These are phyloP conservation scores for Dipodascus geniculatus DNA, from an alignment of 805 yeast species.

Conservation along the genomic window DNA sequence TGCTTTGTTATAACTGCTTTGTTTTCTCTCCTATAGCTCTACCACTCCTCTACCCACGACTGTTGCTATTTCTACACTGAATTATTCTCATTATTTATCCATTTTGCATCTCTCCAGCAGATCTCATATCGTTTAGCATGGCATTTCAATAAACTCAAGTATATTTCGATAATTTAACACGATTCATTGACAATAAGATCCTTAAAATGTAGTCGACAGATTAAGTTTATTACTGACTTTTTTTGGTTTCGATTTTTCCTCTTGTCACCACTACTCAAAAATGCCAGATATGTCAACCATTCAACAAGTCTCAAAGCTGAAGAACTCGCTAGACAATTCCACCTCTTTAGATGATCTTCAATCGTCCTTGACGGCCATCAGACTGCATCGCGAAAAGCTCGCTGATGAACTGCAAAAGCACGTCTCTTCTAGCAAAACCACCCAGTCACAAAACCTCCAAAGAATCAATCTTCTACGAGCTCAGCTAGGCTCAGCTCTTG, in stretches of 20 bases:
- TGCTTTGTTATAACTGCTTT: too few relatives aligned
- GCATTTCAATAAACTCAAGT: not conserved
- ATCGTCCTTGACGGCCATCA: not conserved
- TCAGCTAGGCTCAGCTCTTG: slow-evolving; percentile 19
- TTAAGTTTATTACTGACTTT: too few relatives aligned
- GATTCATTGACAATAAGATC: too few relatives aligned
- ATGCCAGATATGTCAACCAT: not conserved
- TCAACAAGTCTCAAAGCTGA: not conserved
- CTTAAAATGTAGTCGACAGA: too few relatives aligned
- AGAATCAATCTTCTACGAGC: slow-evolving; percentile 20
- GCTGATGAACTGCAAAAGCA: slow-evolving; percentile 5
- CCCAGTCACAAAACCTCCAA: slow-evolving; percentile 16
- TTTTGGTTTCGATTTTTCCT: not conserved
- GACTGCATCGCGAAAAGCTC: not conserved
- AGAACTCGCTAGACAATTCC: not conserved
- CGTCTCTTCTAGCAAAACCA: slow-evolving; percentile 7
- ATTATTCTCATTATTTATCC: too few relatives aligned
- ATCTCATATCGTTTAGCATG: too few relatives aligned
- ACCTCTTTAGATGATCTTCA: not conserved
- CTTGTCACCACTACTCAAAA: not conserved
- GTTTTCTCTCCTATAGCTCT: too few relatives aligned
- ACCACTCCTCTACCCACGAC: too few relatives aligned
- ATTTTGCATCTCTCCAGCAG: too few relatives aligned
- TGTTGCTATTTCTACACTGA: too few relatives aligned
- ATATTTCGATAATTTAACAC: too few relatives aligned